Percentiles rank a stretch among this genome's conserved stretches.
Evolutionary conservation across 2,329 filamentous ascomycete species (phyloP).

Genomic region (Fonsecaea monophora): DNA sequence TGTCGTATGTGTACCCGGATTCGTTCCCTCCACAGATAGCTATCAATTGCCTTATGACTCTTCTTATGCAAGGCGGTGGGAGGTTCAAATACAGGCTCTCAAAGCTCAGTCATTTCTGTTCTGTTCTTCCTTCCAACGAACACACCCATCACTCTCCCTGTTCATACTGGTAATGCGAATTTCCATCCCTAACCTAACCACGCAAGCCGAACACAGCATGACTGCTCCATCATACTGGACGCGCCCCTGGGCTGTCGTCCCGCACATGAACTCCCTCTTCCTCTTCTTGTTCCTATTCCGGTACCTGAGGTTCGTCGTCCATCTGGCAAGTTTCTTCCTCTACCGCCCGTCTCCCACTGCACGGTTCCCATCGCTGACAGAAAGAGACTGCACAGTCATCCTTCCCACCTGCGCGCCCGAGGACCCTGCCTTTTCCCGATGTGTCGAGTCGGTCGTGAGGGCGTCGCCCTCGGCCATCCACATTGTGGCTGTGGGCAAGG

Average conservation of each 20-base stretch:
- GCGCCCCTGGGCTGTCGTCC: background rate
- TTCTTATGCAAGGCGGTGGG: background rate
- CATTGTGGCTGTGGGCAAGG: conserved; percentile 55
- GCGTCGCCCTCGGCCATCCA: conserved; percentile 50
- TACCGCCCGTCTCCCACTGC: conserved; percentile 49
- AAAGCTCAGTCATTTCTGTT: background rate
- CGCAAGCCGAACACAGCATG: background rate
- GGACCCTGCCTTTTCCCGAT: conserved; percentile 51
- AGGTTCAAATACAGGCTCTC: background rate
- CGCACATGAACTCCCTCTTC: conserved; percentile 41
- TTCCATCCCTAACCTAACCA: background rate
- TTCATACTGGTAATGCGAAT: background rate
- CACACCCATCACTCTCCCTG: background rate
- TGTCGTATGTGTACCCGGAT: background rate
- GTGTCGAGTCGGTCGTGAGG: conserved; percentile 51
- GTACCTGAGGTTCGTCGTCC: conserved; percentile 56
- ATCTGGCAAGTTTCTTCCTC: conserved; percentile 50
- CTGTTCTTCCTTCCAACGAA: background rate
- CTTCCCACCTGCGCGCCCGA: conserved; percentile 59
- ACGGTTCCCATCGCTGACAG: conserved; percentile 43
- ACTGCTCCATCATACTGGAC: background rate
- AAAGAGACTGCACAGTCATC: conserved; percentile 58
- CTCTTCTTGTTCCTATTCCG: conserved; percentile 52
- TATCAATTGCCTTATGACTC: background rate
- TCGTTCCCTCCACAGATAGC: background rate